Evolutionary conservation across 164 flowering plant genomes (phyloP), one percentile per base, ranked within the genome.

Genomic region (Tinospora cordifolia): DNA sequence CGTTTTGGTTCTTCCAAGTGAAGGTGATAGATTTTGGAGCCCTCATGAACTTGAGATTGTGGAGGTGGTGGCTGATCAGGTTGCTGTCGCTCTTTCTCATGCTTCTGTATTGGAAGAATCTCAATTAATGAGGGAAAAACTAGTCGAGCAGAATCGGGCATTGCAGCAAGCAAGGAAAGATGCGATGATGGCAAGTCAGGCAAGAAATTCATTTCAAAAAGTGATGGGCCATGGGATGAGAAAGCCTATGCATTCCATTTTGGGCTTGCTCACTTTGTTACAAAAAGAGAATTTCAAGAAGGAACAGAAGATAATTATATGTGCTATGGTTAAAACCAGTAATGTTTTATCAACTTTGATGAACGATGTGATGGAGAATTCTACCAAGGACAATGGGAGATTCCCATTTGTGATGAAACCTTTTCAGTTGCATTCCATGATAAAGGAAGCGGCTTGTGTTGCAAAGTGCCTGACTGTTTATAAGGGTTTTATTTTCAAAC

Each of bases 41-140:
- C 41, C 69, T 24, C 90, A 87, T 65, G 98, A 90, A 54, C 74
- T 91, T 58, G 98, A 90, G 86, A 93, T 93, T 66, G 83, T 91
- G 4, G 80, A 87, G 81, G 98, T 87, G 49, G 98, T 93, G 26
- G 97, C 97, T 49, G 97, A 91, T 80, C 98, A 93, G 74, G 98
- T 93, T 6, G 96, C 98, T 40, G 98, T 93, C 41, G 98, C 97
- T 19, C 81, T 93, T 51, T 93, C 98, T 62, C 98, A 93, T 78
- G 97, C 98, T 72, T 86, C 95, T 8, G 85, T 93, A 40, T 85
- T 93, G 13, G 97, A 93, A 77, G 98, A 91, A 68, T 91, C 98
- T 14, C 96, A 89, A 63, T 76, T 79, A 36, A 91, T 91, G 92
- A 89, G 95, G 71, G 96, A 91, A 66, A 83, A 86, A 63, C 71